phyloP scores from a whole-genome alignment of 2,329 filamentous ascomycete species.

The Penicillium nordicum region DNA sequence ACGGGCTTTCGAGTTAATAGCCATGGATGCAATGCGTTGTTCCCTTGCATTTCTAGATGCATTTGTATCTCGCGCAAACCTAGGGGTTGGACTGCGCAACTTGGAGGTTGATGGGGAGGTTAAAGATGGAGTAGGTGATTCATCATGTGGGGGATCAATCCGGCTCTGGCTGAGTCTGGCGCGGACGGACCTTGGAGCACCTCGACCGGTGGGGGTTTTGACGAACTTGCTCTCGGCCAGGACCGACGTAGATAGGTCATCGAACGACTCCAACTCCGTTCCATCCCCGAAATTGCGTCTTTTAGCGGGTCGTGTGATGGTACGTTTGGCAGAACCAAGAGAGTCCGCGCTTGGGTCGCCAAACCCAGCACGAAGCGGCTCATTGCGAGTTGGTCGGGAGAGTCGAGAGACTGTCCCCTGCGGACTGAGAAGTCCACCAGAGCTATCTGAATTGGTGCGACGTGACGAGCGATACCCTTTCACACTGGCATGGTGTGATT shows the following conservation, averaged over 20 bases:
- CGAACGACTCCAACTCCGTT: slow-evolving; percentile 86
- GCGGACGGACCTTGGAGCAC: slow-evolving; percentile 61
- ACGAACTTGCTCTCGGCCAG: slow-evolving; percentile 77
- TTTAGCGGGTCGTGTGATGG: slow-evolving; percentile 69
- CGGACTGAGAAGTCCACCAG: slow-evolving; percentile 45
- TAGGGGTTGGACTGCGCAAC: slow-evolving; percentile 51
- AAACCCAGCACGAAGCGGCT: slow-evolving; percentile 47
- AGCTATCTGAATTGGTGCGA: slow-evolving; percentile 77
- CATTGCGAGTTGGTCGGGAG: slow-evolving; percentile 44
- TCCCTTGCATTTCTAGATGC: slow-evolving; percentile 64
- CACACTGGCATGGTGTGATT: slow-evolving; percentile 73
- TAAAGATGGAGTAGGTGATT: slow-evolving; percentile 50
- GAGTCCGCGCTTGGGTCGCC: slow-evolving; percentile 50
- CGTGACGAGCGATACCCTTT: slow-evolving; percentile 70
- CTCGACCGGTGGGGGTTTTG: slow-evolving; percentile 70
- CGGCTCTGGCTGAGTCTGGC: slow-evolving; percentile 49
- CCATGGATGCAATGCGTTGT: slow-evolving; percentile 52
- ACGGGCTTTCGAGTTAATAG: slow-evolving; percentile 35
- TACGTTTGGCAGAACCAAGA: slow-evolving; percentile 59
- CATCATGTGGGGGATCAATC: slow-evolving; percentile 28
- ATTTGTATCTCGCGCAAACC: slow-evolving; percentile 65
- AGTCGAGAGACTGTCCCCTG: slow-evolving; percentile 42
- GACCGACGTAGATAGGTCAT: slow-evolving; percentile 86
- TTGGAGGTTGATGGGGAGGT: slow-evolving; percentile 57
- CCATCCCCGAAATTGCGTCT: slow-evolving; percentile 82